These are phyloP conservation scores for Stagonosporopsis tanaceti DNA, from an alignment of 2,329 filamentous ascomycete species.

Conservation along the genomic window DNA sequence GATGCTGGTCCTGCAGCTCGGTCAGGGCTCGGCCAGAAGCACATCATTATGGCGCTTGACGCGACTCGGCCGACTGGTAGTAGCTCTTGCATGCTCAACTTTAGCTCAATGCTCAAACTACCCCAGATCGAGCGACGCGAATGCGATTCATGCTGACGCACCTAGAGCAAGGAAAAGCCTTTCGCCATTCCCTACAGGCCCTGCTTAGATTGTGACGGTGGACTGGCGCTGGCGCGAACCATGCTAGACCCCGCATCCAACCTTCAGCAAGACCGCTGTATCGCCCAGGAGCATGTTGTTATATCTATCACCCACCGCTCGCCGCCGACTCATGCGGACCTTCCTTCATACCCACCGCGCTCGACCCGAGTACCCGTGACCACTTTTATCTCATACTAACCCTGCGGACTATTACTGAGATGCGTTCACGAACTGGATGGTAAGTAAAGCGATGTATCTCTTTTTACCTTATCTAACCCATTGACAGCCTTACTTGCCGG, in stretches of 20 bases:
- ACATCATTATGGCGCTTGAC: conserved; percentile 34
- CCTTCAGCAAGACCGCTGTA: conserved; percentile 32
- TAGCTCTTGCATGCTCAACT: conserved; percentile 27
- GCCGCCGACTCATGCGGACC: conserved; percentile 36
- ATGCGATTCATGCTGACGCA: conserved; percentile 42
- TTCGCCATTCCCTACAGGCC: conserved; percentile 33
- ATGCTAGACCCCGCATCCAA: conserved; percentile 47
- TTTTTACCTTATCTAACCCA: conserved; percentile 3
- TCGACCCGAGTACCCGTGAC: conserved; percentile 28
- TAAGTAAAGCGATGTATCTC: conserved; percentile 28
- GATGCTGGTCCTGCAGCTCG: conserved; percentile 36
- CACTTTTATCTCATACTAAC: conserved; percentile 21
- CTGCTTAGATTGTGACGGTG: conserved; percentile 37
- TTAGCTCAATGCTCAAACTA: conserved; percentile 28
- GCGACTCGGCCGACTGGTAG: conserved; percentile 27
- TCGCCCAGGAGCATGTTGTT: conserved; percentile 34
- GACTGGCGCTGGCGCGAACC: conserved; percentile 45
- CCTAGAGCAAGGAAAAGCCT: conserved; percentile 37
- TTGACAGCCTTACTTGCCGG: conserved; percentile 60
- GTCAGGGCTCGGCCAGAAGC: conserved; percentile 39
- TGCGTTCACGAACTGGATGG: conserved; percentile 54
- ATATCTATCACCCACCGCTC: conserved; percentile 41
- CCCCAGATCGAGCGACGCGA: conserved; percentile 39
- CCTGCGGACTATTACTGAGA: conserved; percentile 28
- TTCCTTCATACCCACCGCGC: conserved; percentile 34